These are phyloP conservation scores for Pyrrhoderma lamaoense DNA, from an alignment of 1,284 basidiomycete genomes.

Conservation along the genomic window DNA sequence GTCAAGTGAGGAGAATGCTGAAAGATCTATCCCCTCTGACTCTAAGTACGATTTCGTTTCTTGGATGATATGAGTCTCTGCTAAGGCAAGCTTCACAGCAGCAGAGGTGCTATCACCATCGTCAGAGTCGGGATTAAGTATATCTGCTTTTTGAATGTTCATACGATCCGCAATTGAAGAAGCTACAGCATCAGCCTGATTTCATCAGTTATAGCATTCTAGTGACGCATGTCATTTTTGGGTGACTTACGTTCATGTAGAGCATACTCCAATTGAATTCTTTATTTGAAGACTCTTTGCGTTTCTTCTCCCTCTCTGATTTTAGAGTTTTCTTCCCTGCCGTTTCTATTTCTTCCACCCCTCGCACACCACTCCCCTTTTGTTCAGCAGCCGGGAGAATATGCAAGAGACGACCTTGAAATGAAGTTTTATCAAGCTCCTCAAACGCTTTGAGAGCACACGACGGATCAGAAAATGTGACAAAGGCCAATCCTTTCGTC, in stretches of 20 bases:
- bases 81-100: constrained; percentile 91
- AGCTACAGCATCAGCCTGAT: constrained; percentile 81
- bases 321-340: constrained; percentile 51
- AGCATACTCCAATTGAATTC: constrained; percentile 96
- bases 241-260: constrained; percentile 80
- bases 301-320: constrained; percentile 62
- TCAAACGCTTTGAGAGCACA: constrained; percentile 74
- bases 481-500: constrained; percentile 81
- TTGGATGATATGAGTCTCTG: constrained; percentile 92
- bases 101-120: constrained; percentile 41
- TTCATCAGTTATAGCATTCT: too few species aligned
- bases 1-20: constrained; percentile 41
- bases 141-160: constrained; percentile 78
- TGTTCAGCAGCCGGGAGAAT: constrained; percentile 78
- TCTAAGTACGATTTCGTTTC: constrained; percentile 91
- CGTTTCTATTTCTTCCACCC: constrained; percentile 31
- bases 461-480: constrained; percentile 62
- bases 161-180: constrained; percentile 79
- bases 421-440: constrained; percentile 76
- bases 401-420: constrained; percentile 90
- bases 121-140: constrained; percentile 71
- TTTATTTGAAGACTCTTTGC: constrained; percentile 67
- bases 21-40: constrained; percentile 58
- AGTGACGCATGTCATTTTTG: too few species aligned
- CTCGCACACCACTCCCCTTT: constrained; percentile 35